Evolutionary conservation across 2,329 filamentous ascomycete species (phyloP), one percentile per base, ranked within the genome.

Genomic region (Mariannaea sp.): DNA sequence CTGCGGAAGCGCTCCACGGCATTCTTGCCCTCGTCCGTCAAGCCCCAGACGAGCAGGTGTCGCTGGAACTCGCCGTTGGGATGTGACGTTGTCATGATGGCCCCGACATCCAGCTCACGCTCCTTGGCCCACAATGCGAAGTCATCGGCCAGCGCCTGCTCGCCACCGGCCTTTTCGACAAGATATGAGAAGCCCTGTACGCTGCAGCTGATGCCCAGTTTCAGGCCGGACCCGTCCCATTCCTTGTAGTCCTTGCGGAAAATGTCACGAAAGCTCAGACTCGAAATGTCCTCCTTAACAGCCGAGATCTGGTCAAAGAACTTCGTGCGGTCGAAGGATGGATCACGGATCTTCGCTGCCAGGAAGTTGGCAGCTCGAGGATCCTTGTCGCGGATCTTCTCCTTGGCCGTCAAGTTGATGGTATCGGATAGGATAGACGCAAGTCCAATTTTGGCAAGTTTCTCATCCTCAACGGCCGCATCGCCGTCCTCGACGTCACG

Each of bases 241-340:
- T 89, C 80, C 74, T 95, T 95, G 73, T 92, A 95, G 72, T 95
- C 90, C 70, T 93, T 93, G 58, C 88, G 79, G 46, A 93, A 71
- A 32, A 92, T 80, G 61, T 92, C 89, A 17, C 80, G 74, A 60
- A 91, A 71, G 30, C 73, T 75, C 39, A 94, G 72, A 0, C 67
- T 61, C 3, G 79, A 81, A 45, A 94, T 78, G 60, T 91, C 82
- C 57, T 84, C 80, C 70, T 92, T 92, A 5, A 89, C 85, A 5
- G 71, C 71, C 1, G 78, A 76, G 20, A 92, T 79, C 49, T 82
- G 74, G 4, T 78, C 68, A 66, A 82, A 90, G 69, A 86, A 90
- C 3, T 56, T 67, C 0, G 73, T 68, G 6, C 82, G 75, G 49
- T 83, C 74, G 62, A 84, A 90, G 52, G 56, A 7, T 29, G 64